phyloP scores from a whole-genome alignment of 2,329 filamentous ascomycete species.

The Chaetomium strumarium region DNA sequence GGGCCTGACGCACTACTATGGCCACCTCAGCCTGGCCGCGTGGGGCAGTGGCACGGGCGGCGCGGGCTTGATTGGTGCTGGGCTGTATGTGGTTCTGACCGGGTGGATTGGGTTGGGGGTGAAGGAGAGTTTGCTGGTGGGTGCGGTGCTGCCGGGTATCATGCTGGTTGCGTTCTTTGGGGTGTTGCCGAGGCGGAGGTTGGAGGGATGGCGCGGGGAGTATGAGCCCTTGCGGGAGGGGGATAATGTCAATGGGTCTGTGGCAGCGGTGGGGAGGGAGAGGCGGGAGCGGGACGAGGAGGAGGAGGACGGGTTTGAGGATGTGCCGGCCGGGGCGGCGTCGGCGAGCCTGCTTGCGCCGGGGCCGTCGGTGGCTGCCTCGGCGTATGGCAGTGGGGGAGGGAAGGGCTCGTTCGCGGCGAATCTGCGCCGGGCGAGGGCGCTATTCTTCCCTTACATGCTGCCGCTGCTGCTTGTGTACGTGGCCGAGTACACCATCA shows the following conservation, averaged over 20 bases:
- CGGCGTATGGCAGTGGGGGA: slow-evolving; percentile 27
- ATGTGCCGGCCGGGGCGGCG: slow-evolving; percentile 35
- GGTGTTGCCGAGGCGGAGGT: slow-evolving; percentile 63
- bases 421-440: slow-evolving; percentile 60
- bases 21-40: slow-evolving; percentile 74
- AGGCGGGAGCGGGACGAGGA: slow-evolving; percentile 30
- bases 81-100: slow-evolving; percentile 80
- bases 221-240: slow-evolving; percentile 34
- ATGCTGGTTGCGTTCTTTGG: slow-evolving; percentile 86
- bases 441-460: slow-evolving; percentile 77
- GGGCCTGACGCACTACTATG: slow-evolving; percentile 89
- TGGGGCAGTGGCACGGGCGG: slow-evolving; percentile 93
- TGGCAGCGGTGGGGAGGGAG: slow-evolving; percentile 31
- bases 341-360: slow-evolving; percentile 46
- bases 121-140: slow-evolving; percentile 65
- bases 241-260: slow-evolving; percentile 28
- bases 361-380: slow-evolving; percentile 35
- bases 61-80: slow-evolving; percentile 79
- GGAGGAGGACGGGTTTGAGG: slow-evolving; percentile 28
- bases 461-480: slow-evolving; percentile 87
- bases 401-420: slow-evolving; percentile 32
- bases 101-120: slow-evolving; percentile 73
- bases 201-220: slow-evolving; percentile 42
- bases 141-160: slow-evolving; percentile 70
- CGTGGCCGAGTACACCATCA: slow-evolving; percentile 94